Evolutionary conservation across 2,329 filamentous ascomycete species (phyloP).

Genomic region (Colletotrichum orchidophilum): DNA sequence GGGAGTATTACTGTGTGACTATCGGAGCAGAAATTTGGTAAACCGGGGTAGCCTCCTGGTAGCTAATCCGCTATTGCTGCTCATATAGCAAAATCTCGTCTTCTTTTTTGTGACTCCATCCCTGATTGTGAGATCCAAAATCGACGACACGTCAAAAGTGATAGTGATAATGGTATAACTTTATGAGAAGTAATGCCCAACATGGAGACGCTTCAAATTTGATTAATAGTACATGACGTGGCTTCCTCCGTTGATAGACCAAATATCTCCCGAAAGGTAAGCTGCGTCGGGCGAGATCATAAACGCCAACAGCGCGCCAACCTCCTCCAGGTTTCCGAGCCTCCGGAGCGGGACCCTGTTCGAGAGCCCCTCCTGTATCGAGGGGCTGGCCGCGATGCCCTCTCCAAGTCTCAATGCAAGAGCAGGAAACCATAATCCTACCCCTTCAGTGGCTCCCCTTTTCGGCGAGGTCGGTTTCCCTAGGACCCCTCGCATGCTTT

Average conservation of each 20-base stretch:
- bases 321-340: constrained; percentile 4
- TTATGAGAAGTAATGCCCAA: background rate
- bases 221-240: constrained; percentile 5
- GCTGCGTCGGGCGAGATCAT: constrained; percentile 23
- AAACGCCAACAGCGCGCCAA: constrained; percentile 7
- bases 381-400: constrained; percentile 2
- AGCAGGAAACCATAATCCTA: background rate
- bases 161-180: no score
- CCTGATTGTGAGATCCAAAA: background rate
- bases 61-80: no score
- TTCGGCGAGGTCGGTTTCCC: background rate
- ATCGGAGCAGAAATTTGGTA: background rate
- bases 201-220: no score
- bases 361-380: constrained; percentile 2
- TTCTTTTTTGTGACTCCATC: background rate
- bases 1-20: background rate
- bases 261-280: constrained; percentile 9
- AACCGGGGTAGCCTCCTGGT: no score
- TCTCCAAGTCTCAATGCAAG: background rate
- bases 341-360: background rate
- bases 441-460: no score
- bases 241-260: constrained; percentile 17
- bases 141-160: background rate
- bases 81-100: no score
- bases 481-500: background rate